These are phyloP conservation scores for Dendrocalamus sinicus DNA, from an alignment of 176 grass and related monocot genomes.

Conservation along the genomic window DNA sequence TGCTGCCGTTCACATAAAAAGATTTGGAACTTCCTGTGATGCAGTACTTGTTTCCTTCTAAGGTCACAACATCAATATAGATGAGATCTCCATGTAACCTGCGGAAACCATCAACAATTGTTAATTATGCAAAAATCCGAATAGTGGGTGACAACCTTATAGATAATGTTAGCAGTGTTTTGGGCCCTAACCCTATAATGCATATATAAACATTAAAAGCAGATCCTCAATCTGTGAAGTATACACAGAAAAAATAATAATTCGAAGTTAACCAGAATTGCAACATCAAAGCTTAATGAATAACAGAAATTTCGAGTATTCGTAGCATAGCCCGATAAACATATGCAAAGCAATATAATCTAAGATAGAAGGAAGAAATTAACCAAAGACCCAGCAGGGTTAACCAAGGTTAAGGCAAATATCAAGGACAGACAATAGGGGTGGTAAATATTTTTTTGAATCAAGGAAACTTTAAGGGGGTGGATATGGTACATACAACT, in stretches of 20 bases:
- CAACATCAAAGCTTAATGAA: neutral
- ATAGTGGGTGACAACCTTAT: neutral
- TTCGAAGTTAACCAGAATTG: neutral
- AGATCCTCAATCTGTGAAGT: neutral
- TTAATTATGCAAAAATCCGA: slow-evolving; percentile 21
- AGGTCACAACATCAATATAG: slow-evolving; percentile 81
- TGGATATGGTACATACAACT: slow-evolving; percentile 4
- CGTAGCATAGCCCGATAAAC: neutral
- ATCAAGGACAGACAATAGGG: neutral
- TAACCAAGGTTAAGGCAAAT: neutral
- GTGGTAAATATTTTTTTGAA: neutral
- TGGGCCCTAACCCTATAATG: neutral
- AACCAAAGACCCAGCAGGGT: neutral
- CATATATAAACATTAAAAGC: slow-evolving; percentile 13
- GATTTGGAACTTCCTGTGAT: slow-evolving; percentile 91
- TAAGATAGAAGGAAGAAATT: neutral
- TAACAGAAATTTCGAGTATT: neutral
- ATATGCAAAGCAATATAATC: slow-evolving; percentile 15
- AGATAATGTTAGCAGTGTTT: neutral
- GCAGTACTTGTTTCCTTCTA: slow-evolving; percentile 93
- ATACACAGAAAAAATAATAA: neutral
- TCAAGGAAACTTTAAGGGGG: neutral
- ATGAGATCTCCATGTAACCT: slow-evolving; percentile 96
- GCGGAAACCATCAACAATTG: slow-evolving; percentile 29
- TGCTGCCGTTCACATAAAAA: slow-evolving; percentile 90